Evolutionary conservation across 306 rosid species (phyloP).

Genomic region (Vigna reflexopilosa): DNA sequence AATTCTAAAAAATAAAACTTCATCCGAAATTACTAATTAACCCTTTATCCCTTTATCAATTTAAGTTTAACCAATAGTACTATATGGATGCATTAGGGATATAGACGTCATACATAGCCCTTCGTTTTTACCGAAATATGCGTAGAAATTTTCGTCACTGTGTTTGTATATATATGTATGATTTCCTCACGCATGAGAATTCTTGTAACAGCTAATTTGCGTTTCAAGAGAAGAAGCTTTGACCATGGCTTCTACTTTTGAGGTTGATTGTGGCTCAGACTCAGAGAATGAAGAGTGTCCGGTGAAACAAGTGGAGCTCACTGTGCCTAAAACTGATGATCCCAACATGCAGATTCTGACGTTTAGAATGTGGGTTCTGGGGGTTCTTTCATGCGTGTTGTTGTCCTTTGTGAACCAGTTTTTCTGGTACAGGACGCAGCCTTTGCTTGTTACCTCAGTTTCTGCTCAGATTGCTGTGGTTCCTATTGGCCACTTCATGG

Average conservation of each 20-base stretch:
- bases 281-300: constrained; percentile 46
- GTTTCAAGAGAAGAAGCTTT: background rate
- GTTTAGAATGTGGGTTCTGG: constrained; percentile 88
- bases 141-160: background rate
- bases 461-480: constrained; percentile 94
- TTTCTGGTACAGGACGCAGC: constrained; percentile 88
- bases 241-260: constrained; percentile 31
- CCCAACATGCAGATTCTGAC: constrained; percentile 67
- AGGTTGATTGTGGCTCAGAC: constrained; percentile 25
- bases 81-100: no score
- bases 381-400: constrained; percentile 65
- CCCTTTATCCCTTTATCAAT: no score
- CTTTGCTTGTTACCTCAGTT: constrained; percentile 64
- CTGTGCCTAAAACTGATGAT: constrained; percentile 84
- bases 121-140: background rate
- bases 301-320: constrained; percentile 72
- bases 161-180: background rate
- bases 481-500: constrained; percentile 88
- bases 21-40: no score
- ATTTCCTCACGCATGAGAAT: background rate
- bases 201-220: background rate
- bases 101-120: background rate
- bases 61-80: no score
- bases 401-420: constrained; percentile 88
- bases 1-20: no score